These are phyloP conservation scores for Xylaria polymorpha DNA, from an alignment of 2,329 filamentous ascomycete species.

Conservation along the genomic window DNA sequence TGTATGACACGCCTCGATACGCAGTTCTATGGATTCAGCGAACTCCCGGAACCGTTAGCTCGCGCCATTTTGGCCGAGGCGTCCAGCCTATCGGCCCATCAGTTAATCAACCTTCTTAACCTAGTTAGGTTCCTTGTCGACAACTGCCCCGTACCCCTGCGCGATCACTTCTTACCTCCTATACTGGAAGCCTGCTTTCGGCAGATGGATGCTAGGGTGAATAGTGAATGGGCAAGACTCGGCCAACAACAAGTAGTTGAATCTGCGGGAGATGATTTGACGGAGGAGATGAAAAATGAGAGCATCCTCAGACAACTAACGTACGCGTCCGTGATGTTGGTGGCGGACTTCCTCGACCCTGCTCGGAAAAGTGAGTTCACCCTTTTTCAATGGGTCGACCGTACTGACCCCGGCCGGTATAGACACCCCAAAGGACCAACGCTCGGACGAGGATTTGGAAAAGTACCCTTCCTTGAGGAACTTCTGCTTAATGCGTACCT, in stretches of 20 bases:
- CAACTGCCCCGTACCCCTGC: conserved; percentile 84
- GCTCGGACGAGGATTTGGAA: conserved; percentile 46
- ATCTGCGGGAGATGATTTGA: conserved; percentile 80
- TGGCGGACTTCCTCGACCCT: conserved; percentile 88
- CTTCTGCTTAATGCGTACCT: conserved; percentile 82
- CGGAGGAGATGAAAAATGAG: conserved; percentile 98
- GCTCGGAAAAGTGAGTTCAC: conserved; percentile 67
- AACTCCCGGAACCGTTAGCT: conserved; percentile 84
- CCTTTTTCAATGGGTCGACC: conserved; percentile 34
- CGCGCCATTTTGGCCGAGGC: conserved; percentile 87
- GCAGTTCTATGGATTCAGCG: conserved; percentile 89
- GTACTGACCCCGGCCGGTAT: conserved; percentile 20
- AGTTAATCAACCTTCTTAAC: conserved; percentile 92
- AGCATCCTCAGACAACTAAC: conserved; percentile 94
- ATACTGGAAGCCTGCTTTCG: conserved; percentile 84
- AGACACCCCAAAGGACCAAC: conserved; percentile 44
- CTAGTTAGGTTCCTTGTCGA: conserved; percentile 90
- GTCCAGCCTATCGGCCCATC: conserved; percentile 86
- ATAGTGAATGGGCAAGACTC: conserved; percentile 85
- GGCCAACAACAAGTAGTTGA: conserved; percentile 70
- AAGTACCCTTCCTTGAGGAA: conserved; percentile 74
- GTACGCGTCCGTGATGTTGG: conserved; percentile 90
- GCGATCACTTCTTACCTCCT: conserved; percentile 84
- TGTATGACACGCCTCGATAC: conserved; percentile 89
- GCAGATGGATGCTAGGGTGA: conserved; percentile 89